Percentiles rank a stretch among this genome's conserved stretches.
Evolutionary conservation across 2,329 filamentous ascomycete species (phyloP).

Genomic region (Coniochaeta sp.): DNA sequence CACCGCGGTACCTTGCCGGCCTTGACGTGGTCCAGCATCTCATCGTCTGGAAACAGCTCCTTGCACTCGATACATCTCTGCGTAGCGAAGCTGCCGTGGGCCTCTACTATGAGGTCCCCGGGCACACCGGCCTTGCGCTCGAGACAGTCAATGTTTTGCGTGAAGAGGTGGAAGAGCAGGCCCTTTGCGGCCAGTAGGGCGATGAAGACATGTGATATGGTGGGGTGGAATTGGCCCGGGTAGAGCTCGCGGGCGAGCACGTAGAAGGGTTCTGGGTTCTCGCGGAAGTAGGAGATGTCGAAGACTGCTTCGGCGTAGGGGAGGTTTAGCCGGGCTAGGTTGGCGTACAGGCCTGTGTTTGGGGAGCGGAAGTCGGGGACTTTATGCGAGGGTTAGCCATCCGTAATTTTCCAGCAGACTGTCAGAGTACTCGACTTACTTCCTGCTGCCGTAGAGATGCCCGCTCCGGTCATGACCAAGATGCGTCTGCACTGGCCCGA

Average conservation of each 20-base stretch:
- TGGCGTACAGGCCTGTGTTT: slow-evolving; percentile 87
- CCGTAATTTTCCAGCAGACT: no score
- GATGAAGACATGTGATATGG: slow-evolving; percentile 85
- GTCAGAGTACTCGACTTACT: no score
- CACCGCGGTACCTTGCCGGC: slow-evolving; percentile 66
- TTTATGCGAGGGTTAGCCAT: slow-evolving; percentile 21
- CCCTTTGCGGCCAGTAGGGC: slow-evolving; percentile 71
- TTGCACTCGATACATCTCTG: slow-evolving; percentile 91
- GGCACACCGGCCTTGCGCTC: slow-evolving; percentile 84
- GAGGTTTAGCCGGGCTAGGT: slow-evolving; percentile 76
- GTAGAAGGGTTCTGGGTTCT: slow-evolving; percentile 86
- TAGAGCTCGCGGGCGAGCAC: slow-evolving; percentile 86
- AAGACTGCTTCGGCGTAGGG: slow-evolving; percentile 91
- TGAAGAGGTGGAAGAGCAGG: slow-evolving; percentile 78
- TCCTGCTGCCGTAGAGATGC: slow-evolving; percentile 69
- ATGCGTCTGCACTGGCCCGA: slow-evolving; percentile 60
- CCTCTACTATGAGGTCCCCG: slow-evolving; percentile 75
- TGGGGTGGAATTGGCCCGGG: slow-evolving; percentile 82
- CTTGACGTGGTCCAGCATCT: slow-evolving; percentile 65
- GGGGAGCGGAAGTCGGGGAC: slow-evolving; percentile 95
- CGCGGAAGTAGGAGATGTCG: slow-evolving; percentile 80
- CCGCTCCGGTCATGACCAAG: slow-evolving; percentile 85
- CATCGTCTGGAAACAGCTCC: slow-evolving; percentile 58
- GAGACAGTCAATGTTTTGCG: slow-evolving; percentile 95
- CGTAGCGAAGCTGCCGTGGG: slow-evolving; percentile 88